Evolutionary conservation across 768 basidiomycete species (phyloP).

Genomic region (Russula sp.): DNA sequence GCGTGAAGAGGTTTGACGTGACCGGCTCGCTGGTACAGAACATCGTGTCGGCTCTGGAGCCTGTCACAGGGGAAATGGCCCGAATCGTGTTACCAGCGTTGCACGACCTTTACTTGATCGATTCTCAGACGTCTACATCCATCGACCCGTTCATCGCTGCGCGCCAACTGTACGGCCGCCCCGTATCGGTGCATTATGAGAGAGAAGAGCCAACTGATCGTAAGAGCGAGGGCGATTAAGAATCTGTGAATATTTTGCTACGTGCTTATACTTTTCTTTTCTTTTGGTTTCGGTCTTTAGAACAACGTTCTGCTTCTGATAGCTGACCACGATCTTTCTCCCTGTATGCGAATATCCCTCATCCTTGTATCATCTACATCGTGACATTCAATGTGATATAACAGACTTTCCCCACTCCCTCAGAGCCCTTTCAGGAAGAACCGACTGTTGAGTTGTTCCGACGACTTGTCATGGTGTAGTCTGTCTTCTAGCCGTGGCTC

Average conservation of each 20-base stretch:
- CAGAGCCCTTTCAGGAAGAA: neutral
- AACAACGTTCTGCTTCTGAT: neutral
- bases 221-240: neutral
- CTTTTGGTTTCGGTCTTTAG: neutral
- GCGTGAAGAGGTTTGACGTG: neutral
- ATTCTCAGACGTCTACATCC: neutral
- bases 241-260: neutral
- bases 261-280: neutral
- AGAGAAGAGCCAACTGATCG: neutral
- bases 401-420: too few species aligned
- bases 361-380: neutral
- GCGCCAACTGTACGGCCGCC: neutral
- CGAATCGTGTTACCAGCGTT: slow-evolving; percentile 3
- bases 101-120: slow-evolving; percentile 10
- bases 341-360: neutral
- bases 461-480: neutral
- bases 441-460: neutral
- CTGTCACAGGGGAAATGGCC: slow-evolving; percentile 9
- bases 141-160: slow-evolving; percentile 12
- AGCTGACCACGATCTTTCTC: neutral
- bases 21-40: neutral
- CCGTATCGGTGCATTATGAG: slow-evolving; percentile 1
- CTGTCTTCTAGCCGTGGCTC: neutral
- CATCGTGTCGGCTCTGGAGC: slow-evolving; percentile 5
- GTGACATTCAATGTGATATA: neutral